These are phyloP conservation scores for Pseudisothecium myosuroides DNA, from an alignment of 225 moss, liverwort and hornwort genomes.

Conservation along the genomic window DNA sequence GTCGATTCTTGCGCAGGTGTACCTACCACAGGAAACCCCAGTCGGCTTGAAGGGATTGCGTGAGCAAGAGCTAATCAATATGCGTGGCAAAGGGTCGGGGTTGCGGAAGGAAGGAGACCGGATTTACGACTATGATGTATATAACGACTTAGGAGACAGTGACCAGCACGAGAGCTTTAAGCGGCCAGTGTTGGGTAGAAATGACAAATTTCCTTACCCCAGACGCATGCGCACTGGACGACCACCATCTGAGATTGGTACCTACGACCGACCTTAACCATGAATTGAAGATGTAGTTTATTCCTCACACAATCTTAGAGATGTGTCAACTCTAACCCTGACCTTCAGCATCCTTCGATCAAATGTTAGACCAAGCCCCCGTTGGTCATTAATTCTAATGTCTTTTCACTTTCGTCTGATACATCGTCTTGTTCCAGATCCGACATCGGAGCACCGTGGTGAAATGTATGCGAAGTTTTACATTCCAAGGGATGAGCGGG, in stretches of 20 bases:
- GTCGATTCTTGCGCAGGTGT: conserved; percentile 26
- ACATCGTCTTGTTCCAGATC: conserved; percentile 20
- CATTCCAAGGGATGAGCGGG: conserved; percentile 58
- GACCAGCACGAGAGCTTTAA: conserved; percentile 27
- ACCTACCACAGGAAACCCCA: conserved; percentile 46
- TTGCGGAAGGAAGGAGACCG: conserved; percentile 52
- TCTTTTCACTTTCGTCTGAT: not conserved
- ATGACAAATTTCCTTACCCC: conserved; percentile 44
- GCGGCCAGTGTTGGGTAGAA: conserved; percentile 52
- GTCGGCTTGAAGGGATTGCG: conserved; percentile 39
- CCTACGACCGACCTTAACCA: not conserved
- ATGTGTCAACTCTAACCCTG: not conserved
- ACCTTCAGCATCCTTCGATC: not conserved
- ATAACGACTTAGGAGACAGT: conserved; percentile 65
- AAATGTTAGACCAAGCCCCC: not conserved
- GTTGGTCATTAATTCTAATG: not conserved
- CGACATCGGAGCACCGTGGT: conserved; percentile 38
- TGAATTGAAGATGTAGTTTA: not conserved
- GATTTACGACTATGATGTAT: conserved; percentile 66
- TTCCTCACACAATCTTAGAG: not conserved
- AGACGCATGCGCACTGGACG: conserved; percentile 70
- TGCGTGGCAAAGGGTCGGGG: conserved; percentile 58
- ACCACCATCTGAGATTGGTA: conserved; percentile 30
- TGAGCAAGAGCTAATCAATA: conserved; percentile 32
- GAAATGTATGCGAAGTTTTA: conserved; percentile 44